Evolutionary conservation across 805 yeast species (phyloP), one percentile per base, ranked within the genome.

Genomic region (Lipomyces sp.): DNA sequence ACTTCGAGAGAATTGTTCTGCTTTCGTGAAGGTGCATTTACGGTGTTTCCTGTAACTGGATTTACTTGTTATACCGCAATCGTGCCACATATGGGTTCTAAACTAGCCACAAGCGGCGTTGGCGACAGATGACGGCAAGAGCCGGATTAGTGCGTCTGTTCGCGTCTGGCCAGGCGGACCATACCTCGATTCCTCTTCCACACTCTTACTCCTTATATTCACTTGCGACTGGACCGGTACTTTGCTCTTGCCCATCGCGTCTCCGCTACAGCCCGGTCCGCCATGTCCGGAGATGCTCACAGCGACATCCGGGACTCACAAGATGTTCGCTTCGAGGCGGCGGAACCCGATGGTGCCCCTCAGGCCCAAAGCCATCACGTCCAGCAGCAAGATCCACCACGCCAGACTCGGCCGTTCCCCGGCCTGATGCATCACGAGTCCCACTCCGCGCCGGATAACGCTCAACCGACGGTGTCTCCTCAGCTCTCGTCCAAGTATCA

Each of bases 231-330:
- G 54, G n/a, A 15, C 30, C 54, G 30, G 34, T 24, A n/a, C 24
- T 18, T 24, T 24, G 34, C 34, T 10, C 34, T 34, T 15, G 10
- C 48, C 48, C n/a, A 42, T 42, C 48, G 24, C 48, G 24, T 34
- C 48, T n/a, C 48, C 48, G 48, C 48, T 42, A 34, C 34, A 51
- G 15, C 11, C n/a, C 54, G 13, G 54, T 51, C 54, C 15, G 54
- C 54, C 30, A 51, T 51, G 54, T 51, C 54, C 54, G 11, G 54
- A 51, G 54, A 51, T 34, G 35, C 8, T 3, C 54, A 8, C n/a
- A 34, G 54, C 54, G 54, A 51, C 13, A 24, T 48, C 30, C 53
- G 13, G 30, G 53, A 48, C 53, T 18, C 53, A 10, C 24, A 18
- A n/a, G 5, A 48, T n/a, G 34, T 34, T 10, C 33, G 54, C 30